A percentile compares a stretch with the other conserved stretches of the same genome.
Evolutionary conservation across 2,329 filamentous ascomycete species (phyloP).

Genomic region (Fusarium globosum): DNA sequence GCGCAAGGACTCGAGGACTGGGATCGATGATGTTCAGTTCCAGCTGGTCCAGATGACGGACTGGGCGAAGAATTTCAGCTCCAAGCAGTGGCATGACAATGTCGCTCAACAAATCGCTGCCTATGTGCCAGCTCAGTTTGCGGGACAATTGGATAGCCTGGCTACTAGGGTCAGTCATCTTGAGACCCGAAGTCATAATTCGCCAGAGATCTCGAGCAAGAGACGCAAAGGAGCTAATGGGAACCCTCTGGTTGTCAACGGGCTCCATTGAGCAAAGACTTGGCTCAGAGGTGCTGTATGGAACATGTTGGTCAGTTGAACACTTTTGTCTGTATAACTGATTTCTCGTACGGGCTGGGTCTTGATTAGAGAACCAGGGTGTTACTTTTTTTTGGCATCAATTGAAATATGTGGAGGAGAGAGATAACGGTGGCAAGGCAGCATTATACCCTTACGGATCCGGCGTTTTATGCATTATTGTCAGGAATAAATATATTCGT

Average conservation of each 20-base stretch:
- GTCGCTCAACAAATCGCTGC: constrained; percentile 54
- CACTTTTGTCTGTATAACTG: background rate
- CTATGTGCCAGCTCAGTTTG: constrained; percentile 39
- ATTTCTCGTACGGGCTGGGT: constrained; percentile 2
- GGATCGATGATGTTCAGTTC: constrained; percentile 49
- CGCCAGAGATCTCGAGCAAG: constrained; percentile 29
- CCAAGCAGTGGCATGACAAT: constrained; percentile 54
- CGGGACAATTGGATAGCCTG: constrained; percentile 35
- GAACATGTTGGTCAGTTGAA: background rate
- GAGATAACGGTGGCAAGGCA: constrained; percentile 4
- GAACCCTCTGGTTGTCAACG: constrained; percentile 19
- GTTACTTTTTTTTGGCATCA: constrained; percentile 10
- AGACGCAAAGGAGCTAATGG: constrained; percentile 41
- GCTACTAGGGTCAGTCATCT: constrained; percentile 33
- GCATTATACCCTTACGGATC: constrained; percentile 34
- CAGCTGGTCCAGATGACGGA: constrained; percentile 55
- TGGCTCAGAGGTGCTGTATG: background rate
- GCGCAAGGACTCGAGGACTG: constrained; percentile 40
- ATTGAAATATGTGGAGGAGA: background rate
- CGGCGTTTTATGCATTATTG: constrained; percentile 18
- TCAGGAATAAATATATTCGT: background rate
- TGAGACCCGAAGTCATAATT: constrained; percentile 27
- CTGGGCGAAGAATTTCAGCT: constrained; percentile 62
- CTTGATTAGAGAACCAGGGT: background rate
- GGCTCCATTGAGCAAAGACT: constrained; percentile 10